phyloP scores from a whole-genome alignment of 305 asterid genomes.

The Solanum chacoense region DNA sequence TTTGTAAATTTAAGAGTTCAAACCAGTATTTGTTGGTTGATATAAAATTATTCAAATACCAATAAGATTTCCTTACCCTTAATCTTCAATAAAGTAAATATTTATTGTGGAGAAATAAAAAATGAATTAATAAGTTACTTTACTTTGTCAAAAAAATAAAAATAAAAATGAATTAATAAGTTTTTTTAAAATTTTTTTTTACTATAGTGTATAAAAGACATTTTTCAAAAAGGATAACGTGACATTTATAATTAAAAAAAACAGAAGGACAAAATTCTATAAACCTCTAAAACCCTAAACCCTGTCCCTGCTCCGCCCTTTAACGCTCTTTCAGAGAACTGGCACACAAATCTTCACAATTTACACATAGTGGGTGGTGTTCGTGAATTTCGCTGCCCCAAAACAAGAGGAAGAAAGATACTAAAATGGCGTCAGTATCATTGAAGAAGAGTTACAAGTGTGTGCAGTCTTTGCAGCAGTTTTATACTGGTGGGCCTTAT shows the following conservation, averaged over 20 bases:
- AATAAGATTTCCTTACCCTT: not conserved
- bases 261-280: not conserved
- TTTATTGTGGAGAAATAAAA: not conserved
- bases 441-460: constrained; percentile 66
- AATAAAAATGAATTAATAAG: not conserved
- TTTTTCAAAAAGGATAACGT: not conserved
- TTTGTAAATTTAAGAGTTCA: not conserved
- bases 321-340: not conserved
- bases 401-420: not conserved
- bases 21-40: not conserved
- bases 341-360: not conserved
- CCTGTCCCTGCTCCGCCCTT: not conserved
- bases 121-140: not conserved
- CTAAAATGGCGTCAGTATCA: constrained; percentile 18
- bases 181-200: too few species aligned
- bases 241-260: not conserved
- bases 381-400: not conserved
- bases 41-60: not conserved
- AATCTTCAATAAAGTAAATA: not conserved
- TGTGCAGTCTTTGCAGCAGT: constrained; percentile 65
- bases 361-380: not conserved
- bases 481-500: constrained; percentile 85
- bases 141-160: too few species aligned
- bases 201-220: not conserved
- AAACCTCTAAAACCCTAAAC: not conserved